phyloP scores from a whole-genome alignment of 1,284 basidiomycete species.

The Flammula alnicola region DNA sequence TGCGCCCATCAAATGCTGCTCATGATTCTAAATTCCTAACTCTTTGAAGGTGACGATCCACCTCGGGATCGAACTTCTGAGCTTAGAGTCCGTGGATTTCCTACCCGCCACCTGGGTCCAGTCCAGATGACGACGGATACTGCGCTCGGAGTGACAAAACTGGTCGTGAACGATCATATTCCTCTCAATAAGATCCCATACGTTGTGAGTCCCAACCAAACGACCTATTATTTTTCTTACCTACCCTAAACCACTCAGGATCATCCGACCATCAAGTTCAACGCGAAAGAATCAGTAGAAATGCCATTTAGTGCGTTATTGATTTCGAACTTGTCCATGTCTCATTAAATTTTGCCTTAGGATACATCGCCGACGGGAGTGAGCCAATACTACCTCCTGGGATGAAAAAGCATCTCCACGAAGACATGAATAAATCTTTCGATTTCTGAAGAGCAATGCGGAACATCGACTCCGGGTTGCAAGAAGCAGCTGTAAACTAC shows the following conservation, averaged over 20 bases:
- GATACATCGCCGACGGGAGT: constrained; percentile 59
- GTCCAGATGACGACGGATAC: constrained; percentile 99
- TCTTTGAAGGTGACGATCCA: constrained; percentile 79
- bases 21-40: not conserved
- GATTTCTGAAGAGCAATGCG: constrained; percentile 70
- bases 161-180: constrained; percentile 81
- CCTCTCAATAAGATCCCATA: constrained; percentile 76
- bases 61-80: constrained; percentile 89
- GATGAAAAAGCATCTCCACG: constrained; percentile 84
- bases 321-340: not conserved
- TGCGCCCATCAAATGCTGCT: constrained; percentile 25
- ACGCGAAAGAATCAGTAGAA: constrained; percentile 82
- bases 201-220: constrained; percentile 52
- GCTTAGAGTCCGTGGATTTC: constrained; percentile 86
- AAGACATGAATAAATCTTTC: constrained; percentile 87
- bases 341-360: constrained; percentile 36
- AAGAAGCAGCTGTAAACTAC: too few relatives aligned
- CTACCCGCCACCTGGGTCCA: constrained; percentile 79
- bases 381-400: constrained; percentile 85
- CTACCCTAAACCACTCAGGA: constrained; percentile 50
- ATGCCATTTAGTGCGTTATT: constrained; percentile 86
- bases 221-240: not conserved
- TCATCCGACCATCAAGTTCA: constrained; percentile 87
- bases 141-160: constrained; percentile 91
- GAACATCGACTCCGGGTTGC: too few relatives aligned